Evolutionary conservation across 176 grass and related monocot species (phyloP).

Genomic region (Microstegium vimineum): DNA sequence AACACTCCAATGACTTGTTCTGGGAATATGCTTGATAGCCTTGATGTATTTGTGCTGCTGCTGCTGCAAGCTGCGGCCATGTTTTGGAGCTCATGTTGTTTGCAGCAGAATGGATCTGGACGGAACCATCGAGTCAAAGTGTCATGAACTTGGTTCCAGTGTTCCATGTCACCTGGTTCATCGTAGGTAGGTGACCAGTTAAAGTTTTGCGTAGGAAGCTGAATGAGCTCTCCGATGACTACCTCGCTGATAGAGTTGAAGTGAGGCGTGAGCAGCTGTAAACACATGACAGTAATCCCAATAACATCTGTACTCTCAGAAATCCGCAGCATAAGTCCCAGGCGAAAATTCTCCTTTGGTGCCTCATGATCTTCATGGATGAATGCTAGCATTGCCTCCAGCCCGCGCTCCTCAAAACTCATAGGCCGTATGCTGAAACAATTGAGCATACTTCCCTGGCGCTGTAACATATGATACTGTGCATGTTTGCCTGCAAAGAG

Average conservation of each 20-base stretch:
- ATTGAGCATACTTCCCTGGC: not conserved
- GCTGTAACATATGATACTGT: not conserved
- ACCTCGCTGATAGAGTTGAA: not conserved
- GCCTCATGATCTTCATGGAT: not conserved
- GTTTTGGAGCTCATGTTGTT: not conserved
- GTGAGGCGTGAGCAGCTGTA: not conserved
- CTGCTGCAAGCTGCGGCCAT: not conserved
- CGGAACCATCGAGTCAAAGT: not conserved
- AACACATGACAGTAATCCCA: not conserved
- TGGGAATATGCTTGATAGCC: not conserved
- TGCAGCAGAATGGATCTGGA: not conserved
- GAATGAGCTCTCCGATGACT: not conserved
- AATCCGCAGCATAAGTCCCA: not conserved
- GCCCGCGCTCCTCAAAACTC: not conserved
- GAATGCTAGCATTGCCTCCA: not conserved
- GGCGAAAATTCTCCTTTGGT: not conserved
- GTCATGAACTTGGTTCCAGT: not conserved
- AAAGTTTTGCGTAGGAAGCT: not conserved
- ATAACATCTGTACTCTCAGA: not conserved
- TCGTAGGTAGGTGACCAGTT: not conserved
- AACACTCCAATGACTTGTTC: not conserved
- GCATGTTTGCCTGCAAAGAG: not conserved
- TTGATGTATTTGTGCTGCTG: not conserved
- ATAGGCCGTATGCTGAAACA: not conserved
- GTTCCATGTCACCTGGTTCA: not conserved